Evolutionary conservation across 2,329 filamentous ascomycete species (phyloP), one percentile per base, ranked within the genome.

Genomic region (Cercospora sojina): DNA sequence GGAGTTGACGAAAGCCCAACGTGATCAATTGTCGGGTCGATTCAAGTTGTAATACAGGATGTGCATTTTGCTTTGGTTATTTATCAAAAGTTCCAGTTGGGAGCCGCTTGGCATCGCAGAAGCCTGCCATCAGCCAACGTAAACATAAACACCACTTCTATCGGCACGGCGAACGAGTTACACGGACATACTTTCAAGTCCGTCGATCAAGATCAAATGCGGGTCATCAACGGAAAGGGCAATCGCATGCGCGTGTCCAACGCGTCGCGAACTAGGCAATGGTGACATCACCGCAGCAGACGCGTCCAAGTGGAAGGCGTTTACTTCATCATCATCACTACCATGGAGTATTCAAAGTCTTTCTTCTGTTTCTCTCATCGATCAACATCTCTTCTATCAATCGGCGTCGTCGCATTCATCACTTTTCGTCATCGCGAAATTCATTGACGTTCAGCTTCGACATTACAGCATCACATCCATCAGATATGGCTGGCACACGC

Each of bases 401-500:
- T 16, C 16, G 8, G 35, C n/a, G 1, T n/a, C 7, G 6, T 38
- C 35, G 35, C 35, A n/a, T n/a, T 7, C 12, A 16, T 47, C 20
- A 59, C 13, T 18, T 43, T 20, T 20, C 10, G n/a, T 51, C 12
- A 16, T 35, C 29, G 18, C 41, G 27, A 41, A 12, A 3, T 20
- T 12, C 8, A 31, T 60, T 41, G 56, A 43, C 57, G 8, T 32
- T n/a, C 29, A 57, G 27, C 29, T 51, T 27, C 20, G 18, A 35
- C 49, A 25, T 62, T 18, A 35, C 10, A 18, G 32, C 5, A 51
- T 29, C 13, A 25, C 41, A 59, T 35, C 10, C 25, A 9, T 27
- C 56, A 51, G 29, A 20, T 16, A 67, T 67, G 65, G 61, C 65
- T 23, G 55, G 47, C 32, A 67, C 61, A 25, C 69, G 67, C 47